These are phyloP conservation scores for Sporothrix schenckii DNA, from an alignment of 2,329 filamentous ascomycete genomes.

Conservation along the genomic window DNA sequence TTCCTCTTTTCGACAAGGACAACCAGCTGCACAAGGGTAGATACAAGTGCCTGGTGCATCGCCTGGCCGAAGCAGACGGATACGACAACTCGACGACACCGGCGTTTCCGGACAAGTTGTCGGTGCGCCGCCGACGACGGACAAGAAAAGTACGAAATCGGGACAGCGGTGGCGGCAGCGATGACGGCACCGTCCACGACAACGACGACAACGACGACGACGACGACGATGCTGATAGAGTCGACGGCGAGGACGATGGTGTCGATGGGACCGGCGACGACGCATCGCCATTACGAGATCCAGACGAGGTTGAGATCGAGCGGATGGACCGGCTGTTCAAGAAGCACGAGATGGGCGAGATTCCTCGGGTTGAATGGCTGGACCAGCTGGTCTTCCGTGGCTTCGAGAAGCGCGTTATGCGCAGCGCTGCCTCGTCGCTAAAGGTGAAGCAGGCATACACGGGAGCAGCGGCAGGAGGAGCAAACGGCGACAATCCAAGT, in stretches of 20 bases:
- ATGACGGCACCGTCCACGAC: slow-evolving; percentile 58
- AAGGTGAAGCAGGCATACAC: slow-evolving; percentile 49
- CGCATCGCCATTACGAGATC: slow-evolving; percentile 55
- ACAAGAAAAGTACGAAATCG: slow-evolving; percentile 45
- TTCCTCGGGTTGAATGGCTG: slow-evolving; percentile 89
- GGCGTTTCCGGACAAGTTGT: slow-evolving; percentile 61
- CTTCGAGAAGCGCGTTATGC: slow-evolving; percentile 74
- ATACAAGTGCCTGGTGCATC: slow-evolving; percentile 86
- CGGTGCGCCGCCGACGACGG: slow-evolving; percentile 47
- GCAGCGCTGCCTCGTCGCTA: slow-evolving; percentile 65
- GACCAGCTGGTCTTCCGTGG: slow-evolving; percentile 92
- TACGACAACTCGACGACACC: slow-evolving; percentile 79
- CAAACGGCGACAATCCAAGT: slow-evolving; percentile 43
- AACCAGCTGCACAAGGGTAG: slow-evolving; percentile 89
- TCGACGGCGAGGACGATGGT: slow-evolving; percentile 46
- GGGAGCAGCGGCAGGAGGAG: slow-evolving; percentile 51
- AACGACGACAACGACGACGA: slow-evolving; percentile 50
- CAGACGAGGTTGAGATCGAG: slow-evolving; percentile 81
- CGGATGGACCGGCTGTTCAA: slow-evolving; percentile 89
- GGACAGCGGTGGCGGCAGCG: slow-evolving; percentile 48
- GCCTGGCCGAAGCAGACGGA: slow-evolving; percentile 82
- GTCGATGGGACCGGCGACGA: slow-evolving; percentile 54
- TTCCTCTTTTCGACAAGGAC: slow-evolving; percentile 88
- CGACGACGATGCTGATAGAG: slow-evolving; percentile 45
- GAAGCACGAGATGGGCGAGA: slow-evolving; percentile 97